Conservation (phyloP, 305 asterid species). For the Petunia hybrid region DNA sequence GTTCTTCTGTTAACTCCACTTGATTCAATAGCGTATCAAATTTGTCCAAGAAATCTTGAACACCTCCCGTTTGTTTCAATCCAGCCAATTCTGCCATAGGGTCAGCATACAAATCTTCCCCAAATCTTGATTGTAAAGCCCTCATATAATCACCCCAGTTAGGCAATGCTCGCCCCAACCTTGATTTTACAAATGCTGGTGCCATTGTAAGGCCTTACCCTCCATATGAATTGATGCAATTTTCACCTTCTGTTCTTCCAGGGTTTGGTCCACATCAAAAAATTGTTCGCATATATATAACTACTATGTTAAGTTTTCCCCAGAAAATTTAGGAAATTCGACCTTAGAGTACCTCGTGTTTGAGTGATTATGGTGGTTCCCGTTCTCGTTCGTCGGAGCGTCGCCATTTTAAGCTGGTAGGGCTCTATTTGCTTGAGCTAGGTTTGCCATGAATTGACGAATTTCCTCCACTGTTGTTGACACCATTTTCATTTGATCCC, state of each 20-base stretch:
- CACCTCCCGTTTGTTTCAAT: conserved; percentile 13
- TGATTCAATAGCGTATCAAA: neutral
- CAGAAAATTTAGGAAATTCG: conserved; percentile 24
- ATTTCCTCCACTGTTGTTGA: too few relatives aligned
- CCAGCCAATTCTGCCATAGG: conserved; percentile 14
- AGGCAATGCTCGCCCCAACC: neutral
- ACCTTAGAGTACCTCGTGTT: too few relatives aligned
- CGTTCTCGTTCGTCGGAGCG: too few relatives aligned
- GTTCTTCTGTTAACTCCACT: neutral
- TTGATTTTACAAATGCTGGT: conserved; percentile 17
- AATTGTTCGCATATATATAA: conserved; percentile 27
- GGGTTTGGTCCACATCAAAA: conserved; percentile 8
- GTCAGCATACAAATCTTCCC: conserved; percentile 12
- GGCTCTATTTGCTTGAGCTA: too few relatives aligned
- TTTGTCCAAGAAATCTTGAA: neutral
- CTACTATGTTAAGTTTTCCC: conserved; percentile 26
- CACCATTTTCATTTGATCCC: too few relatives aligned
- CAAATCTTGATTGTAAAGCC: neutral
- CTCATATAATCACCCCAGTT: conserved; percentile 1
- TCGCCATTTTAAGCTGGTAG: too few relatives aligned
- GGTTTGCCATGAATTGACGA: too few relatives aligned
- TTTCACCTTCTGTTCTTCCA: neutral
- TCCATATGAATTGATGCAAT: conserved; percentile 1
- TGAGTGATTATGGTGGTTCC: too few relatives aligned
- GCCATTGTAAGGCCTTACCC: conserved; percentile 31